A percentile compares a stretch with the other conserved stretches of the same genome.
Conservation (phyloP, 768 basidiomycete genomes). For the Boletus vinaceobasis region DNA sequence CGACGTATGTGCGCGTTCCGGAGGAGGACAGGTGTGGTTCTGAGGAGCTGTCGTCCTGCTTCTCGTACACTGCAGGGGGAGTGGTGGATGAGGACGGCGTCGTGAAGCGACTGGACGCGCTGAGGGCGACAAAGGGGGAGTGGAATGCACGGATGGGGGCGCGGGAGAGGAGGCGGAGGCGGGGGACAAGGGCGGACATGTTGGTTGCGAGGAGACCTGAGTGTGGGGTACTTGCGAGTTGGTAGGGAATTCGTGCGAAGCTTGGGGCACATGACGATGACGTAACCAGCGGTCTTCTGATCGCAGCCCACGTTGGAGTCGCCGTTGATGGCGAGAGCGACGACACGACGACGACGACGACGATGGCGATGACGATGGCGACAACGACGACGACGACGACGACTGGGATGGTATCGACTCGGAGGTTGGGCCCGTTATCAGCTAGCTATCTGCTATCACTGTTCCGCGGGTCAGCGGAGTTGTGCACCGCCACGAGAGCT, state of each 20-base stretch:
- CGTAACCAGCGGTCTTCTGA: slow-evolving; percentile 16
- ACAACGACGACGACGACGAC: too few relatives aligned
- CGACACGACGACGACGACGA: neutral
- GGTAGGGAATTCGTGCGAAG: slow-evolving; percentile 21
- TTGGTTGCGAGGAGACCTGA: slow-evolving; percentile 18
- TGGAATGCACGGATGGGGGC: slow-evolving; percentile 52
- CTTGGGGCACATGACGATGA: slow-evolving; percentile 22
- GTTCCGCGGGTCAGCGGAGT: slow-evolving; percentile 15
- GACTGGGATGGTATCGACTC: neutral
- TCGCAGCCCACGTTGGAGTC: neutral
- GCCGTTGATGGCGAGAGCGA: neutral
- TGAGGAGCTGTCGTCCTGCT: slow-evolving; percentile 50
- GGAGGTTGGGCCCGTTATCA: neutral
- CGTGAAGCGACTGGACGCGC: slow-evolving; percentile 35
- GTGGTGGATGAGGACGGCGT: slow-evolving; percentile 30
- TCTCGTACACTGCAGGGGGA: slow-evolving; percentile 53
- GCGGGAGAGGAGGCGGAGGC: slow-evolving; percentile 5
- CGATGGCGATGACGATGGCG: neutral
- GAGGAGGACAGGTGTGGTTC: slow-evolving; percentile 44
- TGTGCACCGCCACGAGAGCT: neutral
- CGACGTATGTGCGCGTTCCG: slow-evolving; percentile 64
- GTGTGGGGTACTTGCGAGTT: neutral
- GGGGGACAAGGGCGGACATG: slow-evolving; percentile 16
- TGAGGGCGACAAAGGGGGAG: slow-evolving; percentile 58
- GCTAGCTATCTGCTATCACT: neutral